These are phyloP conservation scores for Backusella morwellensis DNA, from an alignment of 192 early-diverging fungal genomes.

Conservation along the genomic window DNA sequence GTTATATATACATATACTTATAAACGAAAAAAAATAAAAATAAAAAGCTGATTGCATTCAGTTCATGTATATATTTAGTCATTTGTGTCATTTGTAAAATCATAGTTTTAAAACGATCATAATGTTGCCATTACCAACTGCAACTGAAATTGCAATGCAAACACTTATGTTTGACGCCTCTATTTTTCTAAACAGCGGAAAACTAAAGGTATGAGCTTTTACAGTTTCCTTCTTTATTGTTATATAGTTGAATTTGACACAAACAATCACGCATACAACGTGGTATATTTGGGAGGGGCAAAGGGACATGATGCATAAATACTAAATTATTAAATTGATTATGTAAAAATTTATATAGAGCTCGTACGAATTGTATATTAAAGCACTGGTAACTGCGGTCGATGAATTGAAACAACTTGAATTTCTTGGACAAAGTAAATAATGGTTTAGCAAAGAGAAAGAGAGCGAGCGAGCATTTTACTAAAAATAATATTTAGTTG, in stretches of 20 bases:
- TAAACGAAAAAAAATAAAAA: neutral
- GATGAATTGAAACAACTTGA: slow-evolving; percentile 46
- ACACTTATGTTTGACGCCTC: slow-evolving; percentile 2
- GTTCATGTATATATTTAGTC: slow-evolving; percentile 1
- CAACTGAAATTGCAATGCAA: slow-evolving; percentile 6
- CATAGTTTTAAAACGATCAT: neutral
- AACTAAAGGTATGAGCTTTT: neutral
- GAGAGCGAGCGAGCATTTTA: neutral
- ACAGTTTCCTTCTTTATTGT: neutral
- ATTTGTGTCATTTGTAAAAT: neutral
- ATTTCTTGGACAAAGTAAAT: slow-evolving; percentile 49
- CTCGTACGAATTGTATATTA: slow-evolving; percentile 36
- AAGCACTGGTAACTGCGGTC: slow-evolving; percentile 41
- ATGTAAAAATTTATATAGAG: slow-evolving; percentile 5
- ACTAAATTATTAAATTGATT: neutral
- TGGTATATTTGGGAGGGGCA: neutral
- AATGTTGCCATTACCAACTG: slow-evolving; percentile 1
- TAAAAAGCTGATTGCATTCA: neutral
- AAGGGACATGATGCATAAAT: neutral
- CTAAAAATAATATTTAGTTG: neutral
- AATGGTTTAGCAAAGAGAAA: neutral
- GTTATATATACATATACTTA: neutral
- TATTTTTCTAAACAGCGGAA: slow-evolving; percentile 6
- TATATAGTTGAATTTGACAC: neutral
- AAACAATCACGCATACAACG: neutral